A percentile compares a stretch with the other conserved stretches of the same genome.
These are phyloP conservation scores for Thraustotheca clavata DNA, from an alignment of 352 stramenopile species.

Conservation along the genomic window DNA sequence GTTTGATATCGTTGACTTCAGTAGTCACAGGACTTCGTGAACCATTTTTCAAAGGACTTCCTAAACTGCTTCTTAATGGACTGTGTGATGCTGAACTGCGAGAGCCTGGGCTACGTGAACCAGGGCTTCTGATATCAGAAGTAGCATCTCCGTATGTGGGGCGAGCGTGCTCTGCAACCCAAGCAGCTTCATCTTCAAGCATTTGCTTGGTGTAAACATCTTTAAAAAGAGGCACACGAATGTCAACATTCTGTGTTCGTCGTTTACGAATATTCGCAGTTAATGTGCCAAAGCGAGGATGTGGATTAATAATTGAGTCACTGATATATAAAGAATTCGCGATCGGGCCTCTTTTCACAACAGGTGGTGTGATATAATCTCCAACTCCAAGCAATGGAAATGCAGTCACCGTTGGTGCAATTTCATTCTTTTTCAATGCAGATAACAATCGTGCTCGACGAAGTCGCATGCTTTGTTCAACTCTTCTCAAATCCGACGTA, in stretches of 20 bases:
- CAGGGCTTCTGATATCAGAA: neutral
- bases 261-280: slow-evolving; percentile 98
- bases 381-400: slow-evolving; percentile 96
- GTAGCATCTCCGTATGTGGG: slow-evolving; percentile 68
- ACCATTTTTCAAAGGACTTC: neutral
- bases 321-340: slow-evolving; percentile 95
- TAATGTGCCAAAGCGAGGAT: slow-evolving; percentile 97
- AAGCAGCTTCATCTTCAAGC: slow-evolving; percentile 53
- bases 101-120: too few relatives aligned
- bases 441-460: slow-evolving; percentile 91
- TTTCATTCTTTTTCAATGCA: slow-evolving; percentile 91
- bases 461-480: slow-evolving; percentile 98
- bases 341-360: slow-evolving; percentile 53
- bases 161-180: slow-evolving; percentile 71
- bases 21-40: neutral
- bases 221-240: slow-evolving; percentile 78
- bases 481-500: slow-evolving; percentile 90
- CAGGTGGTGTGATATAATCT: slow-evolving; percentile 83
- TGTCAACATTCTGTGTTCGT: slow-evolving; percentile 76
- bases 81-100: too few relatives aligned
- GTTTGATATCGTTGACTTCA: neutral
- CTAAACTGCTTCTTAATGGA: too few relatives aligned
- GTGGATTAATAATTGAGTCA: slow-evolving; percentile 97
- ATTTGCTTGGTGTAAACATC: slow-evolving; percentile 74
- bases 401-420: slow-evolving; percentile 92